Percentiles rank a stretch among this genome's conserved stretches.
Evolutionary conservation across 2,329 filamentous ascomycete species (phyloP).

Genomic region (Cryphonectria nitschkei): DNA sequence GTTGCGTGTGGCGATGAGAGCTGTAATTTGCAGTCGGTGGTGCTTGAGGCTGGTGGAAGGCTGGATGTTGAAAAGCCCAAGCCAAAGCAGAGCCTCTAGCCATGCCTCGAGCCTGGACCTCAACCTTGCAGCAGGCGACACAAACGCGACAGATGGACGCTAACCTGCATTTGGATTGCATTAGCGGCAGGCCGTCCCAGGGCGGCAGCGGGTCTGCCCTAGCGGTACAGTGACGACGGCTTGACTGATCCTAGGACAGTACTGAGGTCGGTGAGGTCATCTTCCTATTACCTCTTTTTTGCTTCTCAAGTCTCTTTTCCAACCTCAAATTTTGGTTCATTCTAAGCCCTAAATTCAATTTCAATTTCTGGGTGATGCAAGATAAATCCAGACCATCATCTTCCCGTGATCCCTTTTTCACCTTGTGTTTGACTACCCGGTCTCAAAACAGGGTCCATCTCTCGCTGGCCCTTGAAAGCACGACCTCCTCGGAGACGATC

Average conservation of each 20-base stretch:
- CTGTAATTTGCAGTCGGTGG: slow-evolving; percentile 4
- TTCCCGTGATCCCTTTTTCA: background rate
- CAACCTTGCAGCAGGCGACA: background rate
- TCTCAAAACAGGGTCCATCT: background rate
- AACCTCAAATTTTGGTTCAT: background rate
- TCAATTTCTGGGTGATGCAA: background rate
- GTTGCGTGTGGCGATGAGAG: background rate
- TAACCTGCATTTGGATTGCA: background rate
- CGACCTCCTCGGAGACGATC: background rate
- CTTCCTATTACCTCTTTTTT: background rate
- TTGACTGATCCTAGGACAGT: background rate
- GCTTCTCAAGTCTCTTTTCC: background rate
- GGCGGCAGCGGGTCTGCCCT: background rate
- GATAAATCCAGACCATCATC: no score
- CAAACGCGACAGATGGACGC: slow-evolving; percentile 17
- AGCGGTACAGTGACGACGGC: no score
- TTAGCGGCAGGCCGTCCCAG: slow-evolving; percentile 10
- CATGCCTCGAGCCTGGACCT: background rate
- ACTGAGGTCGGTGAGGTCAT: slow-evolving; percentile 7
- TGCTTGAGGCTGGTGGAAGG: background rate
- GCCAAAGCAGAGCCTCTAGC: background rate
- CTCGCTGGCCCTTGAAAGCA: background rate
- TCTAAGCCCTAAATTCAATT: background rate
- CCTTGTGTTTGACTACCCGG: no score
- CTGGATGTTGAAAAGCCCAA: slow-evolving; percentile 23